A percentile compares a stretch with the other conserved stretches of the same genome.
Conservation (phyloP, 1,139 yeast genomes). For the Geotrichum citri-aurantii region DNA sequence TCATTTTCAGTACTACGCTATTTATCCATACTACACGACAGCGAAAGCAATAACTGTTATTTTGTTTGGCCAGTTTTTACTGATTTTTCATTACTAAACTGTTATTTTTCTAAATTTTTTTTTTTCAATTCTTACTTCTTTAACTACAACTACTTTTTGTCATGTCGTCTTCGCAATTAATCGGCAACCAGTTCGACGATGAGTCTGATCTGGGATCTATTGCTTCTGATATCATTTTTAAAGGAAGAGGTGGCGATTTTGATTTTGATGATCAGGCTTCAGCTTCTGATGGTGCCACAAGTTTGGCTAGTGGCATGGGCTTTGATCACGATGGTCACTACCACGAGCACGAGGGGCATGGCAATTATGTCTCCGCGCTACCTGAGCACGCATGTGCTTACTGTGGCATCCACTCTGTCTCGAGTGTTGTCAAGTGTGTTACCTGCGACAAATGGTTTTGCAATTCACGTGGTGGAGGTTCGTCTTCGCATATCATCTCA, state of each 20-base stretch:
- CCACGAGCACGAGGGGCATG: conserved; percentile 16
- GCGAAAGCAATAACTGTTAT: background rate
- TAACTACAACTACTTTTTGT: background rate
- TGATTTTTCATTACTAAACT: too few relatives aligned
- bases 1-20: background rate
- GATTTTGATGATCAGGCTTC: conserved; percentile 20
- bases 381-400: conserved; percentile 44
- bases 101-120: background rate
- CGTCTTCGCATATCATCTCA: conserved; percentile 78
- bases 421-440: conserved; percentile 69
- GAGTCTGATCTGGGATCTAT: conserved; percentile 29
- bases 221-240: conserved; percentile 29
- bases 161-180: conserved; percentile 28
- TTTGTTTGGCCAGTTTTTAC: background rate
- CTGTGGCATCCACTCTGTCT: conserved; percentile 67
- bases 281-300: conserved; percentile 27
- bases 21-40: background rate
- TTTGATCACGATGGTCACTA: conserved; percentile 17
- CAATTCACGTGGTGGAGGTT: conserved; percentile 58
- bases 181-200: conserved; percentile 28
- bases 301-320: conserved; percentile 24
- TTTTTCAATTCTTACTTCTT: background rate
- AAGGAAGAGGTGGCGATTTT: conserved; percentile 22
- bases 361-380: conserved; percentile 18
- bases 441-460: conserved; percentile 87